Conservation (phyloP, 2,329 filamentous ascomycete genomes). For the Neonectria hederae region DNA sequence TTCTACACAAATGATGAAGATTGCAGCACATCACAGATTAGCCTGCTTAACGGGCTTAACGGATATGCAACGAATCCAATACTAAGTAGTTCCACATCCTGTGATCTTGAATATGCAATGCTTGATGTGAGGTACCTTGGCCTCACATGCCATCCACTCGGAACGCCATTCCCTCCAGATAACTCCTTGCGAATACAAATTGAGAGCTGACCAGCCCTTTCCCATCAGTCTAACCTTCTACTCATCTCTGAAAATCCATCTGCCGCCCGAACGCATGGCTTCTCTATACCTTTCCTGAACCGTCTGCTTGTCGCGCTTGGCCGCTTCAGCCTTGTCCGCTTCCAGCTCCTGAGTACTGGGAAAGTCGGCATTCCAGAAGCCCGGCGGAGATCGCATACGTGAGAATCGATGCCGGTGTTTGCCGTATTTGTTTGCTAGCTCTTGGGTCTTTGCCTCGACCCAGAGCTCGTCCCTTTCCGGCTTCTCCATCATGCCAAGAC, state of each 20-base stretch:
- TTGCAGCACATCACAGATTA: not conserved
- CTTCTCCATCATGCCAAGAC: slow-evolving; percentile 64
- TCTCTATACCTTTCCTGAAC: slow-evolving; percentile 81
- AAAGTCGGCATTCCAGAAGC: slow-evolving; percentile 92
- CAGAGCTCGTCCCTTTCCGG: slow-evolving; percentile 73
- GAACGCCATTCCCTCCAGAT: not conserved
- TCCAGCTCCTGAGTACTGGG: slow-evolving; percentile 84
- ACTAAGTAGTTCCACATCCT: not conserved
- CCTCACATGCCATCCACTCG: not conserved
- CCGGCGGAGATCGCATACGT: slow-evolving; percentile 78
- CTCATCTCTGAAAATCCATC: slow-evolving; percentile 87
- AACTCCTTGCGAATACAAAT: not conserved
- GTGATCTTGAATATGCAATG: not conserved
- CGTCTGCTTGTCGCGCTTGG: slow-evolving; percentile 68
- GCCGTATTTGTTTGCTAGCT: slow-evolving; percentile 78
- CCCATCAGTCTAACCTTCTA: slow-evolving; percentile 42
- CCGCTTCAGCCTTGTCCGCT: slow-evolving; percentile 71
- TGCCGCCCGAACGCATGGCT: slow-evolving; percentile 79
- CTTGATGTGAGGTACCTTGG: not conserved
- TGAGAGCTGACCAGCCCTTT: not conserved
- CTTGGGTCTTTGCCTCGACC: slow-evolving; percentile 77
- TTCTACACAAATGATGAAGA: not conserved
- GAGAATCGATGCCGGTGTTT: slow-evolving; percentile 81
- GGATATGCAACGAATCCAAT: not conserved
- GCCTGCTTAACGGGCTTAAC: not conserved